Percentiles rank a stretch among this genome's conserved stretches.
phyloP scores from a whole-genome alignment of 306 rosid species.

The Neltuma alba region DNA sequence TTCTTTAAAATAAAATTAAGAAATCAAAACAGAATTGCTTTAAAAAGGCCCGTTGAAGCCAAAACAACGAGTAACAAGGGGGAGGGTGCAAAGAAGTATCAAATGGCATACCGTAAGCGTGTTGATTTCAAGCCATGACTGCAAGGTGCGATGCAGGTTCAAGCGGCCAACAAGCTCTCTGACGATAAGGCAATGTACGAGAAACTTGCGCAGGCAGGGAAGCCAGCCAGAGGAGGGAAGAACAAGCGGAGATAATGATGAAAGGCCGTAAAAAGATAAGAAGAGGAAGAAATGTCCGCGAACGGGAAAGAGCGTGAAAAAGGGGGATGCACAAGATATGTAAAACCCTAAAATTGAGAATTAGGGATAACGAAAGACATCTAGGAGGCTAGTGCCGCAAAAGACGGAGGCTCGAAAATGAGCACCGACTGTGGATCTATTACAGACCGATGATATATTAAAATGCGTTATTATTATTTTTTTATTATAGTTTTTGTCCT shows the following conservation, averaged over 20 bases:
- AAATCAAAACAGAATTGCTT: not conserved
- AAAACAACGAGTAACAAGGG: not conserved
- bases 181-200: constrained; percentile 42
- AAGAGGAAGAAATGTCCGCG: not conserved
- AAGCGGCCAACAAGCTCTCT: constrained; percentile 72
- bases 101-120: constrained; percentile 62
- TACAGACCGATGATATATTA: no score
- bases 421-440: no score
- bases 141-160: constrained; percentile 6
- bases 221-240: not conserved
- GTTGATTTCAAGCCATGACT: constrained; percentile 62
- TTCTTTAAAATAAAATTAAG: not conserved
- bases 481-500: no score
- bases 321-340: not conserved
- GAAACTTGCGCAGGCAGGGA: not conserved
- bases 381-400: not conserved
- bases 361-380: not conserved
- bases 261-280: not conserved
- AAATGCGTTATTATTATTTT: no score
- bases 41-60: not conserved
- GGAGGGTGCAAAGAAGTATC: not conserved
- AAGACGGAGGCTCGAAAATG: no score
- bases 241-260: not conserved
- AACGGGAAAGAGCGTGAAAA: not conserved
- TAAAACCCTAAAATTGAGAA: not conserved